A percentile compares a stretch with the other conserved stretches of the same genome.
Conservation (phyloP, 2,329 filamentous ascomycete species). For the Fusarium setosum region DNA sequence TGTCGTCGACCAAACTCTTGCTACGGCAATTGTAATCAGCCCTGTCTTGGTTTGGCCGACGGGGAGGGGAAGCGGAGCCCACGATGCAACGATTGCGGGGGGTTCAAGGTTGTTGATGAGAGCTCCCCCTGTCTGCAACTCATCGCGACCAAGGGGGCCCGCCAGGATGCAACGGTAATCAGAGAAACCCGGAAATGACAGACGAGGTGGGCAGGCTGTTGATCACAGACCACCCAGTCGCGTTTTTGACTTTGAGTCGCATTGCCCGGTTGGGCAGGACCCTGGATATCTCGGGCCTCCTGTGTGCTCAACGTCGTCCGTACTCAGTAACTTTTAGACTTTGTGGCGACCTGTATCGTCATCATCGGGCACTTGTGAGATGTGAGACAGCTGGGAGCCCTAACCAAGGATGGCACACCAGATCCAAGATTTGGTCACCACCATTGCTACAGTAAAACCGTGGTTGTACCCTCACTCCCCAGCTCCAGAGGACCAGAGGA, state of each 20-base stretch:
- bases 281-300: constrained; percentile 31
- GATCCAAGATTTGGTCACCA: constrained; percentile 19
- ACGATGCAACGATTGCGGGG: constrained; percentile 31
- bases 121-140: constrained; percentile 33
- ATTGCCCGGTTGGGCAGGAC: constrained; percentile 36
- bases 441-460: constrained; percentile 11
- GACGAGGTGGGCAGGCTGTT: not conserved
- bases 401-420: constrained; percentile 14
- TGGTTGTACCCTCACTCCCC: constrained; percentile 23
- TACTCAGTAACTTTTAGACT: constrained; percentile 28
- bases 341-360: constrained; percentile 31
- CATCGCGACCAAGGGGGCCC: constrained; percentile 25
- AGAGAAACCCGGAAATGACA: constrained; percentile 35
- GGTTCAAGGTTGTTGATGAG: constrained; percentile 19
- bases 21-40: constrained; percentile 25
- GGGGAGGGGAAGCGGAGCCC: constrained; percentile 31
- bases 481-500: too few relatives aligned
- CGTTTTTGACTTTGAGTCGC: constrained; percentile 13
- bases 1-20: constrained; percentile 3
- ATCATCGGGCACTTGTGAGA: constrained; percentile 17
- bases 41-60: constrained; percentile 35
- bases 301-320: constrained; percentile 10
- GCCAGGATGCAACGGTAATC: constrained; percentile 38
- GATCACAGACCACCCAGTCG: constrained; percentile 29
- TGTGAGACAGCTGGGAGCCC: constrained; percentile 9